A percentile compares a stretch with the other conserved stretches of the same genome.
These are phyloP conservation scores for Chalara sp. DNA, from an alignment of 2,329 filamentous ascomycete species.

Conservation along the genomic window DNA sequence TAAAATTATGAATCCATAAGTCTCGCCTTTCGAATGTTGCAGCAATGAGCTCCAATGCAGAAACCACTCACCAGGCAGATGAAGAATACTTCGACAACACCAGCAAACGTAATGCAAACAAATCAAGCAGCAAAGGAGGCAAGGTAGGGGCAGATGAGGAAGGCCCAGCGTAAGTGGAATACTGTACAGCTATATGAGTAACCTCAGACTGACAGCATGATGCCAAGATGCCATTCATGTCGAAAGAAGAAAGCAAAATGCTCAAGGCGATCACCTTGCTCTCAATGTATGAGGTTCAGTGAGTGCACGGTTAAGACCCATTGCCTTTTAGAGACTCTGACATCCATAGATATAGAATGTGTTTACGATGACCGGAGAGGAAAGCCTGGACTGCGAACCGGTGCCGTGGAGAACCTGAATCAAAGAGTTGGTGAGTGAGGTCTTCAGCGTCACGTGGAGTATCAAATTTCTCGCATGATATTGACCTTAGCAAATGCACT, in stretches of 20 bases:
- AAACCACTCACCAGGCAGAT: too few relatives aligned
- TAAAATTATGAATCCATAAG: too few relatives aligned
- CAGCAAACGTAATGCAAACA: too few relatives aligned
- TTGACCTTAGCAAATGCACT: conserved; percentile 4
- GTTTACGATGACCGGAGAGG: conserved; percentile 26
- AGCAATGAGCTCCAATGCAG: too few relatives aligned
- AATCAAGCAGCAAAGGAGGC: too few relatives aligned
- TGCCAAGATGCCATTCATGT: conserved; percentile 32
- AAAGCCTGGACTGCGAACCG: conserved; percentile 27
- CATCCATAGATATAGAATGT: conserved; percentile 15
- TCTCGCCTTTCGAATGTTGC: too few relatives aligned
- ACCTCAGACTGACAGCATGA: conserved; percentile 3
- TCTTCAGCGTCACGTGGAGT: neutral
- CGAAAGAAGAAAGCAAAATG: conserved; percentile 39
- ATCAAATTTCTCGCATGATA: neutral
- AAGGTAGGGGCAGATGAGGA: neutral
- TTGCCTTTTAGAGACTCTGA: conserved; percentile 5
- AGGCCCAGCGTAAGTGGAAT: neutral
- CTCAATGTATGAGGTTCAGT: conserved; percentile 32
- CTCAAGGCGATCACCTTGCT: conserved; percentile 35
- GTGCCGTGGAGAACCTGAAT: conserved; percentile 27
- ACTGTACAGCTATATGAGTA: neutral
- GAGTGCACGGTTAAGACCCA: conserved; percentile 6
- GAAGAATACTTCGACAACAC: too few relatives aligned
- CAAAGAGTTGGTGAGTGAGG: conserved; percentile 19